Evolutionary conservation across 23 red algal species (phyloP), one percentile per base, ranked within the genome.

Genomic region (Cyanidium caldarium): DNA sequence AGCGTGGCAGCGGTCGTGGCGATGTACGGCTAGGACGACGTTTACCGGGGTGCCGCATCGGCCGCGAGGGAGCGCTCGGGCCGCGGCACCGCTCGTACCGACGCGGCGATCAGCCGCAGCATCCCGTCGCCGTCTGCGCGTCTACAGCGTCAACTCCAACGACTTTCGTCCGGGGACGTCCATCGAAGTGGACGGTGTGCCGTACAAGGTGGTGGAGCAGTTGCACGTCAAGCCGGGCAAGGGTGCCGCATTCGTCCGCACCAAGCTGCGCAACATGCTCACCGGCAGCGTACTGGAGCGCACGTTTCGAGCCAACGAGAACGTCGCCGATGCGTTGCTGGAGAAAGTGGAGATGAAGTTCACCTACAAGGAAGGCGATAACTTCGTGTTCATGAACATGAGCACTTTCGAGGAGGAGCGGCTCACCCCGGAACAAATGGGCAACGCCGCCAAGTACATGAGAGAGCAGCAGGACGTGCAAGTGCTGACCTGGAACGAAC

Each of bases 221-320:
- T 69, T 87, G 34, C 90, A 95, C 74, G 90, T 95, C 31, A 95
- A 95, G 74, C 90, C 90, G 20, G 90, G 90, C 0, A 95, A 95
- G 51, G 90, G 90, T 16, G 78, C 90, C 26, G 90, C 90, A 15
- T 95, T 95, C 69, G 90, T 95, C 17, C 83, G 90, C 37, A 84
- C 90, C 56, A 95, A 95, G 72, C 76, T 95, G 73, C 84, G 83
- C 66, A 95, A 95, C 36, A 35, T 95, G 58, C 38, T 51, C 26
- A 84, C 75, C 1, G 90, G 90, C 1, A 80, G 72, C 42, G 81
- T 42, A 3, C 37, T 95, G 15, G 90, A 87, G 23, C 82, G 82
- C 26, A 95, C 90, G 0, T 95, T 95, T 65, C 80, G 70, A 67
- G 90, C 90, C 2, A 82, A 82, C 19, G 90, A 95, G 72, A 68